These are phyloP conservation scores for Pseudogymnoascus sp. DNA, from an alignment of 2,329 filamentous ascomycete species.

Conservation along the genomic window DNA sequence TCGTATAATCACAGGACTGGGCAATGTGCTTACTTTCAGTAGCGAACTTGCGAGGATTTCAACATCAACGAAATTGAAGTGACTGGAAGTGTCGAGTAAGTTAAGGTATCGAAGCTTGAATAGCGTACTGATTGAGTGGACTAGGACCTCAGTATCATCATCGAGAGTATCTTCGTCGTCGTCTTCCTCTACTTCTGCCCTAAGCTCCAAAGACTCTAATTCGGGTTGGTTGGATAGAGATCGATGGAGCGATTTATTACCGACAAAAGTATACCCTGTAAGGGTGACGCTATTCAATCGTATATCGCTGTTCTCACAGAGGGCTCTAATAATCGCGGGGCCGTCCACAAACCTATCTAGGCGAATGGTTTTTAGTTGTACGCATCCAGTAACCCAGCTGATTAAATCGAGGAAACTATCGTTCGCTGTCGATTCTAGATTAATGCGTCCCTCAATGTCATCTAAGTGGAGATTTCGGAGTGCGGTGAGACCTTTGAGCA, in stretches of 20 bases:
- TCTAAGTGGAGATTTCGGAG: slow-evolving; percentile 42
- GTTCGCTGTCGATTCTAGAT: slow-evolving; percentile 43
- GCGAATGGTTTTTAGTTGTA: slow-evolving; percentile 39
- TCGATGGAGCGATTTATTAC: slow-evolving; percentile 43
- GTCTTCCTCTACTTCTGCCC: slow-evolving; percentile 36
- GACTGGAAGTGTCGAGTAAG: slow-evolving; percentile 42
- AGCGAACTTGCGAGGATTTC: slow-evolving; percentile 37
- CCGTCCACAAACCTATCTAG: slow-evolving; percentile 44
- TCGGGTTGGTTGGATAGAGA: slow-evolving; percentile 41
- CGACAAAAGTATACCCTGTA: slow-evolving; percentile 38
- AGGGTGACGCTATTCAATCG: slow-evolving; percentile 41
- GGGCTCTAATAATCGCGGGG: slow-evolving; percentile 41
- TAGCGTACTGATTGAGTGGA: slow-evolving; percentile 43
- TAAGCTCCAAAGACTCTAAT: slow-evolving; percentile 38
- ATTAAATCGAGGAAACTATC: slow-evolving; percentile 43
- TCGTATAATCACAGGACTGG: not conserved
- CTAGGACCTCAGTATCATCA: slow-evolving; percentile 40
- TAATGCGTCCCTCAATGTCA: slow-evolving; percentile 34
- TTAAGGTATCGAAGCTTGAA: slow-evolving; percentile 44
- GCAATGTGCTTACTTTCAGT: slow-evolving; percentile 20
- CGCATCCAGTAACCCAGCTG: slow-evolving; percentile 47
- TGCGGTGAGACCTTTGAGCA: slow-evolving; percentile 40
- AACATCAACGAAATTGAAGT: slow-evolving; percentile 43
- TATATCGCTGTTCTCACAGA: slow-evolving; percentile 39
- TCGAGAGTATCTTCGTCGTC: slow-evolving; percentile 31